phyloP scores from a whole-genome alignment of 2,329 filamentous ascomycete species.

The Penicillium sp. region DNA sequence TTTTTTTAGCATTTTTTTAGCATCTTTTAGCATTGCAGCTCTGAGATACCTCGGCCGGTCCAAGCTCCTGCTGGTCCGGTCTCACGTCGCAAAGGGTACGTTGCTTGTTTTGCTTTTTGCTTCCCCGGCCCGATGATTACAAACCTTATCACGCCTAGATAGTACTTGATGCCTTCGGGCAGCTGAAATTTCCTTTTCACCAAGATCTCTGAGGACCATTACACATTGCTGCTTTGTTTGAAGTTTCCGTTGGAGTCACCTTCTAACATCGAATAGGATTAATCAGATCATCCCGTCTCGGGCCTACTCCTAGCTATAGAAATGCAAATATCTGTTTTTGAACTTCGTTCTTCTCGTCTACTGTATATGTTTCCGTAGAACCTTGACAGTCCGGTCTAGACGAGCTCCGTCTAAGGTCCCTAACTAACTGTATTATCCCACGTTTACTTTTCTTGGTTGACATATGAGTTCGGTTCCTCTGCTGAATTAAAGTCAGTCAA shows the following conservation, averaged over 20 bases:
- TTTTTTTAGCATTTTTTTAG: constrained; percentile 2
- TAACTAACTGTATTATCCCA: not conserved
- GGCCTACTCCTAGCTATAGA: not conserved
- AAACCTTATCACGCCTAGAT: constrained; percentile 62
- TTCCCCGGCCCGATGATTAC: constrained; percentile 61
- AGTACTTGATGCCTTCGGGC: constrained; percentile 62
- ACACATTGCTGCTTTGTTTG: constrained; percentile 17
- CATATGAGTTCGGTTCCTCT: not conserved
- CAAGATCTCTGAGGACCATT: constrained; percentile 65
- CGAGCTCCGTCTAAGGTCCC: not conserved
- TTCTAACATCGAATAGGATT: constrained; percentile 23
- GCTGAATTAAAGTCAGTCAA: not conserved
- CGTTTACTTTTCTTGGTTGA: not conserved
- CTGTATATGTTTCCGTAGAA: not conserved
- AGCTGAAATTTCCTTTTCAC: constrained; percentile 59
- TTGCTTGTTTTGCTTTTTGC: constrained; percentile 13
- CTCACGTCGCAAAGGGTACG: constrained; percentile 22
- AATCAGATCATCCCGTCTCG: not conserved
- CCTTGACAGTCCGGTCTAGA: not conserved
- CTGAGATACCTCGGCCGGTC: not conserved
- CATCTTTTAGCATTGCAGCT: constrained; percentile 1
- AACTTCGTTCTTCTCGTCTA: not conserved
- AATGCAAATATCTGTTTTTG: not conserved
- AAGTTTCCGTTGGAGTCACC: constrained; percentile 12
- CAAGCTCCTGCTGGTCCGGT: not conserved